These are phyloP conservation scores for Asparagopsis taxiformis DNA, from an alignment of 31 red algal species.

Conservation along the genomic window DNA sequence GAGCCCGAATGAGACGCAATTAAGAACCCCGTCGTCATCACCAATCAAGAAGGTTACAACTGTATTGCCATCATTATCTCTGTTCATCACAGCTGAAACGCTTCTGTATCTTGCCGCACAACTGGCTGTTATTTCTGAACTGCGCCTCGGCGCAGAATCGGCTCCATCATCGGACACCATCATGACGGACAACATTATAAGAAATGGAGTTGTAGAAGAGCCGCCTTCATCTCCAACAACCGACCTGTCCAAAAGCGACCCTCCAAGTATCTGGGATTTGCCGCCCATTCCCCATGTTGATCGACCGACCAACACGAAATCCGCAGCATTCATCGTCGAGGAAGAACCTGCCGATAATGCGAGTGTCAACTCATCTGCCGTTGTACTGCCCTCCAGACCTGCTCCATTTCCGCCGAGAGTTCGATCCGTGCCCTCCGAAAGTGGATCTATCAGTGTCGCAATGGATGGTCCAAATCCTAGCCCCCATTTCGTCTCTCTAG, in stretches of 20 bases:
- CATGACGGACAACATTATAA: conserved; percentile 29
- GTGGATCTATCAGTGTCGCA: conserved; percentile 53
- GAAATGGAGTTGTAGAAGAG: conserved; percentile 50
- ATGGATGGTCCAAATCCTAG: conserved; percentile 76
- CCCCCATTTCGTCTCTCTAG: conserved; percentile 87
- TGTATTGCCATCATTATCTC: too few relatives aligned
- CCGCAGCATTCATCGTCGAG: conserved; percentile 48
- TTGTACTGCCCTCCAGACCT: conserved; percentile 19
- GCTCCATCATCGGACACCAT: not conserved
- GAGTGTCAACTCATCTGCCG: conserved; percentile 14
- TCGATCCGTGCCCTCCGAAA: conserved; percentile 20
- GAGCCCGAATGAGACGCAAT: too few relatives aligned
- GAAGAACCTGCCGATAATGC: conserved; percentile 38
- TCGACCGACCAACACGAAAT: conserved; percentile 4
- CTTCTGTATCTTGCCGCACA: too few relatives aligned
- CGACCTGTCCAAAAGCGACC: conserved; percentile 2
- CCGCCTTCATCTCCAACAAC: conserved; percentile 43
- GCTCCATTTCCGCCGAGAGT: not conserved
- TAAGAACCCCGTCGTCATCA: too few relatives aligned
- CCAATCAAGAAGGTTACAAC: too few relatives aligned
- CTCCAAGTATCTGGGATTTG: conserved; percentile 58
- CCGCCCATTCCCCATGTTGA: conserved; percentile 49
- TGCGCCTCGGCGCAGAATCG: not conserved
- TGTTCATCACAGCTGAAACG: too few relatives aligned
- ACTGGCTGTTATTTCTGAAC: too few relatives aligned